phyloP scores from a whole-genome alignment of 345 rosid genomes.

The Draba incana region DNA sequence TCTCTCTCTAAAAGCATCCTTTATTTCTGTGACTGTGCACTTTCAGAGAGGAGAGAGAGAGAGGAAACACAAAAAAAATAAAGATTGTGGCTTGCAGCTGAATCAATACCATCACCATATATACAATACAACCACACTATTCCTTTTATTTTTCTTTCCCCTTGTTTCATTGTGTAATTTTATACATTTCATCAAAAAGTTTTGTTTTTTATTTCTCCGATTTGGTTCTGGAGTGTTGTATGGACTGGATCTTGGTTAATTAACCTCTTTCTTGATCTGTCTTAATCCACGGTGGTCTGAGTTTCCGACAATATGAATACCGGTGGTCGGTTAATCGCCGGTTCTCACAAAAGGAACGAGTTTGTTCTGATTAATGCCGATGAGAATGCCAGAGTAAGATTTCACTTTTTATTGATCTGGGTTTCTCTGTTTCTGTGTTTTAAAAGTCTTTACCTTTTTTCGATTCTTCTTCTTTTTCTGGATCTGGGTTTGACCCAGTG shows the following conservation, averaged over 20 bases:
- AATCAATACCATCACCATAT: constrained; percentile 40
- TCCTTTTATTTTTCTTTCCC: not conserved
- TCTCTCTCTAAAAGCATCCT: constrained; percentile 41
- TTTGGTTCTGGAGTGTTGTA: constrained; percentile 29
- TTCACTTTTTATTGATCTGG: constrained; percentile 42
- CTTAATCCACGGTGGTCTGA: constrained; percentile 19
- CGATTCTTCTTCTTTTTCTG: not conserved
- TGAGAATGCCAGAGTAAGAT: constrained; percentile 78
- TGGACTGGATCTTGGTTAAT: constrained; percentile 45
- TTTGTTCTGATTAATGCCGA: constrained; percentile 97
- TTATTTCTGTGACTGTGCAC: constrained; percentile 43
- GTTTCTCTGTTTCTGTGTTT: not conserved
- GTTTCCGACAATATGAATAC: constrained; percentile 65
- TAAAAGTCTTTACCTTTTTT: no score
- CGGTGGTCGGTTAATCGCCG: constrained; percentile 92
- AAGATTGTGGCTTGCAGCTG: constrained; percentile 47
- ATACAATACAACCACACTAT: constrained; percentile 28
- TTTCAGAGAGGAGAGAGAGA: constrained; percentile 35
- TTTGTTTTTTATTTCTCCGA: constrained; percentile 27
- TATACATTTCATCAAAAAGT: constrained; percentile 2
- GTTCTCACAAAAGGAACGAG: constrained; percentile 97
- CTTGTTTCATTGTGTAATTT: not conserved
- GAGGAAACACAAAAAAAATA: not conserved
- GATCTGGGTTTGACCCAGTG: not conserved
- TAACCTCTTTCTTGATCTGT: constrained; percentile 18